Conservation (phyloP, 2,329 filamentous ascomycete genomes). For the Phyllosticta paracitricarpa region DNA sequence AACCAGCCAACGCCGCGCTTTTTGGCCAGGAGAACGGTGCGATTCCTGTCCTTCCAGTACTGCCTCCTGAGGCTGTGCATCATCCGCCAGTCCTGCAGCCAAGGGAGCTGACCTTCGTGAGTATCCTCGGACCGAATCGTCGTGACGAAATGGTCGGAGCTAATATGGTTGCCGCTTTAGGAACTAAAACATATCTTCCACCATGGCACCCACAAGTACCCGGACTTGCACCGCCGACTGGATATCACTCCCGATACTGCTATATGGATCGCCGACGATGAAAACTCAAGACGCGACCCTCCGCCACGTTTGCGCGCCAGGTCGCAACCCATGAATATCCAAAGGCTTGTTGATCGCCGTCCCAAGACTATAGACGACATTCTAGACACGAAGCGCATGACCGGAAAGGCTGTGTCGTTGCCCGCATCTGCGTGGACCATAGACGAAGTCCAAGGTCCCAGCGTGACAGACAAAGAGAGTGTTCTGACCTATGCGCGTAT, state of each 20-base stretch:
- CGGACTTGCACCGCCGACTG: conserved; percentile 63
- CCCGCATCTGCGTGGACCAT: conserved; percentile 62
- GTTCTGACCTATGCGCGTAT: conserved; percentile 78
- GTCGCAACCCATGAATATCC: conserved; percentile 59
- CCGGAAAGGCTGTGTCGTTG: conserved; percentile 57
- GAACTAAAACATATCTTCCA: conserved; percentile 84
- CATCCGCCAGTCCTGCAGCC: neutral
- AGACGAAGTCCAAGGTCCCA: conserved; percentile 68
- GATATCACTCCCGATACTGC: conserved; percentile 57
- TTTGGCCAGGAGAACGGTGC: conserved; percentile 1
- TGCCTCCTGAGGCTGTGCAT: conserved; percentile 15
- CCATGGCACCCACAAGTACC: conserved; percentile 68
- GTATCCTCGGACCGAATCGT: conserved; percentile 5
- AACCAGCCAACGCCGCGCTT: neutral
- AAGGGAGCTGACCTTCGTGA: conserved; percentile 10
- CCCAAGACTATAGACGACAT: conserved; percentile 69
- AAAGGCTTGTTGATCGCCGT: conserved; percentile 70
- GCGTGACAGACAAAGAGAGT: conserved; percentile 76
- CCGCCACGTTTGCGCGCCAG: conserved; percentile 41
- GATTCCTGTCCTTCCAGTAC: conserved; percentile 13
- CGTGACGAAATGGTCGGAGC: conserved; percentile 12
- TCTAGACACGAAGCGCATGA: conserved; percentile 60
- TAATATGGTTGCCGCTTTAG: conserved; percentile 14
- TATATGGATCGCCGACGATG: conserved; percentile 55
- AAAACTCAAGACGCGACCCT: conserved; percentile 25